Percentiles rank a stretch among this genome's conserved stretches.
These are phyloP conservation scores for Aspergillus sp. DNA, from an alignment of 2,329 filamentous ascomycete species.

Conservation along the genomic window DNA sequence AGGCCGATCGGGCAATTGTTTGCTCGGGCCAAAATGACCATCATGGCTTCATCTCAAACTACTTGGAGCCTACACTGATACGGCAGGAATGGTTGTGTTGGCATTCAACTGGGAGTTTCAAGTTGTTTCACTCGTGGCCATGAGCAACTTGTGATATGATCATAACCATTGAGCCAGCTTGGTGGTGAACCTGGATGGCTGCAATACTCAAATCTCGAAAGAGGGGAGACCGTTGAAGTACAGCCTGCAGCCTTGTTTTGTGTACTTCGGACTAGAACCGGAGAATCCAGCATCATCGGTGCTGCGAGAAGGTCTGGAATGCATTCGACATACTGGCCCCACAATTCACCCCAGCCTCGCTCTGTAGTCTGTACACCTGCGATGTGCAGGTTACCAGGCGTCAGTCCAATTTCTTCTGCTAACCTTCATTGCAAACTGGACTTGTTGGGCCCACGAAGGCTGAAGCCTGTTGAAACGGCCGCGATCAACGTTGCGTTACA, in stretches of 20 bases:
- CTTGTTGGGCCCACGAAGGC: background rate
- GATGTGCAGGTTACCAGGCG: background rate
- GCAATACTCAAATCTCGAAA: background rate
- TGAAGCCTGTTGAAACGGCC: background rate
- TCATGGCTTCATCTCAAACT: background rate
- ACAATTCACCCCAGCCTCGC: constrained; percentile 9
- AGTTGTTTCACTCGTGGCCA: background rate
- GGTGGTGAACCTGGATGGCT: background rate
- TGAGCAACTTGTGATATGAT: background rate
- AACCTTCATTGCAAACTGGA: background rate
- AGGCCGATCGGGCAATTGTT: background rate
- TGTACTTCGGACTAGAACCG: background rate
- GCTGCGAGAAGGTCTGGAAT: constrained; percentile 3
- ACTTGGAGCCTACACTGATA: background rate
- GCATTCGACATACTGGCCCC: background rate
- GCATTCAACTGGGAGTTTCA: background rate
- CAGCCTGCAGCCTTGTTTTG: background rate
- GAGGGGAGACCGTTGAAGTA: background rate
- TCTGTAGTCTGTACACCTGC: constrained; percentile 1
- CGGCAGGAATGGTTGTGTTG: background rate
- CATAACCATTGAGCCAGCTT: background rate
- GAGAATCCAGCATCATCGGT: background rate
- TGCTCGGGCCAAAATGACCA: background rate
- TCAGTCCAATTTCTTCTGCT: background rate
- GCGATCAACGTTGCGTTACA: constrained; percentile 12